These are phyloP conservation scores for Macrocystidia cucumis DNA, from an alignment of 1,284 basidiomycete genomes.

Conservation along the genomic window DNA sequence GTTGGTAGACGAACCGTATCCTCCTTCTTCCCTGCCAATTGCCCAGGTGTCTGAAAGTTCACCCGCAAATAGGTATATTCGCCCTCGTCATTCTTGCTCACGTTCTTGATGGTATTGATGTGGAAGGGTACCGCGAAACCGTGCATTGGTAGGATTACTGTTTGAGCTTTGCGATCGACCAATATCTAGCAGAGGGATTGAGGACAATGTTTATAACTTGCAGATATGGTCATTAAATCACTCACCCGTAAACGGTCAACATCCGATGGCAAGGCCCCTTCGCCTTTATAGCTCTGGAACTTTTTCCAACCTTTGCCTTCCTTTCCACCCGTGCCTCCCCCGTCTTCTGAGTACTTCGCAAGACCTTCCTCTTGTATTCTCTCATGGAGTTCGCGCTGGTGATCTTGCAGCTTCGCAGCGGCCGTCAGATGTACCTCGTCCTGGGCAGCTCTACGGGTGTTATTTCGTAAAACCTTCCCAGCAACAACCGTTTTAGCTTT, in stretches of 20 bases:
- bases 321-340: slow-evolving; percentile 62
- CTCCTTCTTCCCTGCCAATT: slow-evolving; percentile 97
- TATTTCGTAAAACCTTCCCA: slow-evolving; percentile 80
- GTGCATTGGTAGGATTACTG: slow-evolving; percentile 89
- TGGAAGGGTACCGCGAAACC: slow-evolving; percentile 98
- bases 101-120: slow-evolving; percentile 98
- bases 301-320: slow-evolving; percentile 91
- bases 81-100: slow-evolving; percentile 95
- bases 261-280: slow-evolving; percentile 80
- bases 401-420: slow-evolving; percentile 71
- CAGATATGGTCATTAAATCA: slow-evolving; percentile 9
- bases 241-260: slow-evolving; percentile 71
- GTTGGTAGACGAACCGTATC: slow-evolving; percentile 62
- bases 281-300: slow-evolving; percentile 96
- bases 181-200: slow-evolving; percentile 52
- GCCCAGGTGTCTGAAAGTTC: slow-evolving; percentile 98
- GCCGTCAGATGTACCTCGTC: slow-evolving; percentile 72
- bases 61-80: slow-evolving; percentile 94
- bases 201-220: not conserved
- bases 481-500: slow-evolving; percentile 72
- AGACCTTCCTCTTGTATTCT: slow-evolving; percentile 80
- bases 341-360: slow-evolving; percentile 77
- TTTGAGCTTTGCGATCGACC: slow-evolving; percentile 87
- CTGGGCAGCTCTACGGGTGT: slow-evolving; percentile 75
- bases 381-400: slow-evolving; percentile 83